Evolutionary conservation across 192 early-diverging fungal genomes (phyloP), one percentile per base, ranked within the genome.

Genomic region (Coemansia biformis): DNA sequence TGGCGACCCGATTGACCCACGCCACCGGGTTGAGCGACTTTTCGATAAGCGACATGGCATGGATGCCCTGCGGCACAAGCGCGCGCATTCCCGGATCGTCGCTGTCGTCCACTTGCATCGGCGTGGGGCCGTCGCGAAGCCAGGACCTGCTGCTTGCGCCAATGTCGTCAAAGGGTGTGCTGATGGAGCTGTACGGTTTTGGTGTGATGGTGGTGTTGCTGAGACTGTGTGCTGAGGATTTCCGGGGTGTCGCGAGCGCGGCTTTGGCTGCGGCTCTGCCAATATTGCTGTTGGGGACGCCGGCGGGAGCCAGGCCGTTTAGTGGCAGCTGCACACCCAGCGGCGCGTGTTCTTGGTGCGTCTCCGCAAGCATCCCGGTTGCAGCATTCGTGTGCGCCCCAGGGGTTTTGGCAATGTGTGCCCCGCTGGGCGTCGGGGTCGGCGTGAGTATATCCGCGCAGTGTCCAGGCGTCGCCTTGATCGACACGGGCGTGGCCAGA

Each of bases 1-100:
- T 61, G 2, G 69, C 56, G 1, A 60, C 38, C 1, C 69, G 57
- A 37, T 50, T 56, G 36, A 65, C 59, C 69, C 69, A 73, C 18
- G 69, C 38, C 9, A 61, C 62, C 11, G 69, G 69, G 23, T 65
- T 65, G 22, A 73, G 57, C 15, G 69, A 61, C 33, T 54, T 60
- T 48, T 73, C 69, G 8, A 60, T 37, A 4, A 64, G 41, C 40
- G 57, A 44, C 4, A 47, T 21, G 38, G 43, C 35, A 23, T 52
- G 56, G 17, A 55, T 39, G 24, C 32, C 34, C n/a, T 43, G 29
- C 21, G 13, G 36, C 31, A 37, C 24, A 24, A 39, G 38, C 19
- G 11, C 32, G 21, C 15, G n/a, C 31, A 22, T 33, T 7, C 43
- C 37, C 12, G 22, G 14, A 4, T 45, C 49, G 34, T 29, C 31